These are phyloP conservation scores for Cetradonia linearis DNA, from an alignment of 495 filamentous ascomycete genomes.

Conservation along the genomic window DNA sequence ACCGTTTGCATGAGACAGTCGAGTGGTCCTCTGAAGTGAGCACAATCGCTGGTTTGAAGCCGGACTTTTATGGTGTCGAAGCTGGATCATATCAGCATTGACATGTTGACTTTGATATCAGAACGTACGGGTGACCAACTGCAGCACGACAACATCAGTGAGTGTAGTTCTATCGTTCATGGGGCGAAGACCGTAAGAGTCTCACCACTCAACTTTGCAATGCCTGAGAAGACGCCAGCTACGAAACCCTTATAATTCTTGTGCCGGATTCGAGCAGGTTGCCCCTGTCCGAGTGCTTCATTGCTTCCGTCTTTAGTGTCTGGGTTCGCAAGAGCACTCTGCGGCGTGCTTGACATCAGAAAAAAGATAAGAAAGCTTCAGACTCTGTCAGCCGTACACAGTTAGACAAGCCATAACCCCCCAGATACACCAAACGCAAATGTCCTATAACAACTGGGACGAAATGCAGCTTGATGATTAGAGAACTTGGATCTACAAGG, in stretches of 20 bases:
- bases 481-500: background rate
- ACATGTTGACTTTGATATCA: conserved; percentile 29
- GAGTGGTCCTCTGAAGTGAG: conserved; percentile 75
- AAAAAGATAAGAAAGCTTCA: background rate
- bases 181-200: conserved; percentile 8
- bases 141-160: conserved; percentile 10
- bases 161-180: background rate
- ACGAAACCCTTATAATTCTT: conserved; percentile 83
- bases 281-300: conserved; percentile 19
- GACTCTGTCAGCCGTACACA: background rate
- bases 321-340: conserved; percentile 18
- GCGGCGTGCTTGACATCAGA: conserved; percentile 13
- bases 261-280: conserved; percentile 17
- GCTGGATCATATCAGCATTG: conserved; percentile 35
- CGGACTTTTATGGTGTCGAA: conserved; percentile 98
- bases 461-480: conserved; percentile 1
- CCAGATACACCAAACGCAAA: background rate
- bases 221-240: conserved; percentile 84
- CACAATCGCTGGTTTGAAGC: conserved; percentile 70
- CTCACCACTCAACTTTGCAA: conserved; percentile 79
- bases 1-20: conserved; percentile 79
- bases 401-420: background rate
- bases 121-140: conserved; percentile 59
- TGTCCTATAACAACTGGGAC: background rate
- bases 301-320: conserved; percentile 18